Base-by-base conservation (phyloP, 345 rosid species). In the Populus tremula region DNA sequence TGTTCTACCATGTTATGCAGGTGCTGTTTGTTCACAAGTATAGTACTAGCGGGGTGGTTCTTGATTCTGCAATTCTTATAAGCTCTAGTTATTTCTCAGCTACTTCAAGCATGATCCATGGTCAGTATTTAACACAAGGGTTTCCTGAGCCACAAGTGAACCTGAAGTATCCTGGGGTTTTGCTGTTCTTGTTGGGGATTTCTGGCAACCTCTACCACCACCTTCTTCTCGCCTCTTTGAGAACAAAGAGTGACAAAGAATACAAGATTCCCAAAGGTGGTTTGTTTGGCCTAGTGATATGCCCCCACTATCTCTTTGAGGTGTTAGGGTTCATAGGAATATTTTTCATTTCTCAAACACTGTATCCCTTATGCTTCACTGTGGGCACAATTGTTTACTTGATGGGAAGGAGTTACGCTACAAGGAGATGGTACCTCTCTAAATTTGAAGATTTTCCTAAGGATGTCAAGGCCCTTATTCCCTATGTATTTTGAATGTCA, bases 221-320 rank as follows among this genome's bases (percentile, higher is more conserved):
- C 49, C 50, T 33, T 6, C 2, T 69, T 25, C 71, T 81, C 71
- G 33, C 62, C 75, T 91, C 35, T 87, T 91, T 91, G 12, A 87
- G 93, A 77, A 65, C 33, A 27, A 50, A 78, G 16, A 86, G 80
- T 21, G 84, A 78, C 49, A 86, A 87, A 79, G 90, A 82, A 29
- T 91, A 89, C 79, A 90, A 85, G 80, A 87, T 93, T 69, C 92
- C 96, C 2, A 71, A 61, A 74, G 91, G 91, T 29, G 94, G 98
- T 53, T 66, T 91, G 0, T 93, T 93, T 76, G 84, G 69, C 25
- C 41, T 76, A 10, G 84, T 90, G 45, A 82, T 87, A 21, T 93
- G 94, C 82, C 96, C 96, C 45, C 98, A 90, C 56, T 93, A 93
- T 39, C 79, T 90, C 0, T 91, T 90, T 74, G 96, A 93, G 87